A percentile compares a stretch with the other conserved stretches of the same genome.
Conservation (phyloP, 176 grass and related monocot genomes). For the Oryza meyeriana region DNA sequence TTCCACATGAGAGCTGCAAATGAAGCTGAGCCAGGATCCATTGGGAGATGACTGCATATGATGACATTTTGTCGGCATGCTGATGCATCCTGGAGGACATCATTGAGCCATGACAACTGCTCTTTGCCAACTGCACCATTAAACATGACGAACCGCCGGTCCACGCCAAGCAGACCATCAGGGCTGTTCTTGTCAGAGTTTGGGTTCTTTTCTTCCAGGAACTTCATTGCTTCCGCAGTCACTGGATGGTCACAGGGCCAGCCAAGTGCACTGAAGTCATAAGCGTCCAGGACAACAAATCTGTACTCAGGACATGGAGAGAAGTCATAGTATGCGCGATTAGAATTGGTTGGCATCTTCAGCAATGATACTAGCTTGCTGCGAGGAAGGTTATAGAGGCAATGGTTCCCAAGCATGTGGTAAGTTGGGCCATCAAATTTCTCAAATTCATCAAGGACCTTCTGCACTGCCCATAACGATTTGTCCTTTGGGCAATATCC, state of each 20-base stretch:
- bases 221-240: conserved; percentile 41
- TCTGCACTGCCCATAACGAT: conserved; percentile 48
- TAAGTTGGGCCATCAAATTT: conserved; percentile 71
- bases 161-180: conserved; percentile 50
- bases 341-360: conserved; percentile 58
- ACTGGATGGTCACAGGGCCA: conserved; percentile 71
- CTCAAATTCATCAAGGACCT: conserved; percentile 72
- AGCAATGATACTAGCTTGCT: conserved; percentile 58
- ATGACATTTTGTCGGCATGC: conserved; percentile 53
- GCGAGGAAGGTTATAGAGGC: conserved; percentile 92
- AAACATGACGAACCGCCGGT: conserved; percentile 73
- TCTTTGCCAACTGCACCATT: conserved; percentile 80
- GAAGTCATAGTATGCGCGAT: conserved; percentile 77
- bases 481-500: conserved; percentile 81
- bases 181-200: conserved; percentile 91
- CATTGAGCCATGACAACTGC: conserved; percentile 77
- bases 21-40: conserved; percentile 62
- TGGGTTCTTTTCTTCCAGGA: conserved; percentile 76
- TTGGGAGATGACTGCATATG: conserved; percentile 79
- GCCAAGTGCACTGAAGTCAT: conserved; percentile 81
- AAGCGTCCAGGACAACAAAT: conserved; percentile 74
- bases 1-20: conserved; percentile 77
- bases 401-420: conserved; percentile 97
- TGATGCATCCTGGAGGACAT: conserved; percentile 46
- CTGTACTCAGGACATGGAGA: conserved; percentile 54